Percentiles rank a stretch among this genome's conserved stretches.
Conservation (phyloP, 164 flowering plant genomes). For the grape (Vitis vinifera) region DNA sequence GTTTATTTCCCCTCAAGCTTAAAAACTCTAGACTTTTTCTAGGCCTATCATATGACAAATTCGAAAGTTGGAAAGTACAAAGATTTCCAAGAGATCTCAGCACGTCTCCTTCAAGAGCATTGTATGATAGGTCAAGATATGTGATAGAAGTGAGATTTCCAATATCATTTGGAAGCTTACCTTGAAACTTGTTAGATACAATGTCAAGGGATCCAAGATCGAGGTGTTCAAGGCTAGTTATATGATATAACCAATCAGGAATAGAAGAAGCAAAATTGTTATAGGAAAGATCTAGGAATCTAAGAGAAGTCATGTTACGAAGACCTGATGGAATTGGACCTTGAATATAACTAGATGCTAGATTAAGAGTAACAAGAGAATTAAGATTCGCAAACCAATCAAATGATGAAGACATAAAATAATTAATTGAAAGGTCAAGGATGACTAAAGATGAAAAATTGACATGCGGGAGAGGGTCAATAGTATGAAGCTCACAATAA, state of each 20-base stretch:
- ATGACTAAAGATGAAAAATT: too few species aligned
- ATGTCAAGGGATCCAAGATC: neutral
- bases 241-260: neutral
- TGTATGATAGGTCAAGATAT: conserved; percentile 1
- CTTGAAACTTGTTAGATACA: neutral
- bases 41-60: too few species aligned
- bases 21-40: too few species aligned
- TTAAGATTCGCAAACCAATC: neutral
- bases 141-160: neutral
- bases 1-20: too few species aligned
- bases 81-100: conserved; percentile 5
- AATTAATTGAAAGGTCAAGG: neutral
- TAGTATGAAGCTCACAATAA: conserved; percentile 6
- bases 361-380: conserved; percentile 11
- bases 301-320: neutral
- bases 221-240: neutral
- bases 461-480: neutral
- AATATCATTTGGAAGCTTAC: neutral
- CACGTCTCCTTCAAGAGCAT: conserved; percentile 1
- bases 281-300: too few species aligned
- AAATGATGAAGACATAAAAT: neutral
- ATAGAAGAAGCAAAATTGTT: neutral
- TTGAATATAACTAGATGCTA: neutral
- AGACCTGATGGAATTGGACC: neutral
- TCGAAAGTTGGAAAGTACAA: neutral